Evolutionary conservation across 306 rosid genomes (phyloP).

Genomic region (Acacia melanoxylon): DNA sequence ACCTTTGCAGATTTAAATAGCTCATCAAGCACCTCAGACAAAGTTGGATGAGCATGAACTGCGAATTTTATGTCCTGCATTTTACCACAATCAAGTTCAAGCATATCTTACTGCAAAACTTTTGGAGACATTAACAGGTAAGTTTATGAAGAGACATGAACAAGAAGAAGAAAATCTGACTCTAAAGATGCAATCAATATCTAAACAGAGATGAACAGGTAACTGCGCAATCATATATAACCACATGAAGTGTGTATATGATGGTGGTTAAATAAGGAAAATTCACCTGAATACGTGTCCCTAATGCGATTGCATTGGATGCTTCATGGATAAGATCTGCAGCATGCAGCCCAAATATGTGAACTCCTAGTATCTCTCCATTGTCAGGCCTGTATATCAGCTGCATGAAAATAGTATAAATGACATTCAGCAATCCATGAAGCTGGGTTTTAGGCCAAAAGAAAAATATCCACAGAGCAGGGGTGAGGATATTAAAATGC

Average conservation of each 20-base stretch:
- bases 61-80: conserved; percentile 77
- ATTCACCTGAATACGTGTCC: conserved; percentile 85
- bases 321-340: conserved; percentile 99
- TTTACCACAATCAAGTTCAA: background rate
- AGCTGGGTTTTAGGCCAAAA: background rate
- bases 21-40: conserved; percentile 86
- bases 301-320: conserved; percentile 92
- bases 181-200: background rate
- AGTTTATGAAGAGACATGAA: conserved; percentile 3
- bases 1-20: conserved; percentile 86
- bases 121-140: background rate
- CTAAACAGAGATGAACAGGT: background rate
- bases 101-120: background rate
- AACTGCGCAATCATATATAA: background rate
- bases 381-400: conserved; percentile 96
- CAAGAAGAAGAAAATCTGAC: background rate
- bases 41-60: conserved; percentile 86
- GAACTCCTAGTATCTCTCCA: conserved; percentile 97
- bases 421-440: conserved; percentile 22
- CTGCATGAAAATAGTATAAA: conserved; percentile 50
- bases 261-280: conserved; percentile 6
- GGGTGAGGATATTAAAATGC: background rate
- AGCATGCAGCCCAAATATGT: conserved; percentile 97
- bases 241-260: background rate
- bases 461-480: background rate